Evolutionary conservation across 2,329 filamentous ascomycete species (phyloP).

Genomic region (Ophidiomyces ophidiicola): DNA sequence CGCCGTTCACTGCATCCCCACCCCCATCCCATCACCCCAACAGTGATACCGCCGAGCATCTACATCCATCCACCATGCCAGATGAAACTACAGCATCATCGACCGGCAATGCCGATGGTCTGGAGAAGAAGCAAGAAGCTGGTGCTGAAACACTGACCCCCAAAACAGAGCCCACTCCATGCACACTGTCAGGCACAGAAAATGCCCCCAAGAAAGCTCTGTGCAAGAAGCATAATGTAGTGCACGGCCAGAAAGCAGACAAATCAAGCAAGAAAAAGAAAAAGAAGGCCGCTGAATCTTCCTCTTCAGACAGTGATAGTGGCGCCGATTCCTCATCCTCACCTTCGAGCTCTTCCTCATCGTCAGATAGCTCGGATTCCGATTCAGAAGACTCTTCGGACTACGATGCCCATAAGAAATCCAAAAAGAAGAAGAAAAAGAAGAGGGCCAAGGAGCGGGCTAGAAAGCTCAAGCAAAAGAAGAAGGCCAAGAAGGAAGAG

Average conservation of each 20-base stretch:
- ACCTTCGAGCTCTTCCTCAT: conserved; percentile 2
- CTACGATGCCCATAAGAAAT: conserved; percentile 9
- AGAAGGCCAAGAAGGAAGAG: conserved; percentile 12
- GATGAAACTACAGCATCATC: conserved; percentile 18
- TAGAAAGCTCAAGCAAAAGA: conserved; percentile 8
- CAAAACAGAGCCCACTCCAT: conserved; percentile 16
- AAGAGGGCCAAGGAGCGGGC: conserved; percentile 12
- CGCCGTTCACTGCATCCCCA: conserved; percentile 18
- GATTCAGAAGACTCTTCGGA: conserved; percentile 11
- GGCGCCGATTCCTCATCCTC: conserved; percentile 4
- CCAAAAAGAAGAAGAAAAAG: conserved; percentile 12
- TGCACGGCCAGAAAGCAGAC: conserved; percentile 15
- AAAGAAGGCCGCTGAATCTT: conserved; percentile 18
- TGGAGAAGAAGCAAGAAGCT: conserved; percentile 24
- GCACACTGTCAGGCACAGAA: conserved; percentile 19
- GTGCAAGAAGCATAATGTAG: conserved; percentile 25
- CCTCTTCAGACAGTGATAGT: conserved; percentile 17
- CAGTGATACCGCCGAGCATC: conserved; percentile 8
- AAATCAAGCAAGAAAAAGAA: conserved; percentile 19
- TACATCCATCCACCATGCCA: conserved; percentile 20
- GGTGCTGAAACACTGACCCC: conserved; percentile 19
- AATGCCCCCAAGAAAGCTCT: conserved; percentile 19
- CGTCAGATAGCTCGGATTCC: conserved; percentile 3
- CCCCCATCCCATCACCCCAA: conserved; percentile 19
- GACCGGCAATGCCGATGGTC: conserved; percentile 14